Conservation (phyloP, 148 eudicot genomes). For the Vaccinium corymbosum region DNA sequence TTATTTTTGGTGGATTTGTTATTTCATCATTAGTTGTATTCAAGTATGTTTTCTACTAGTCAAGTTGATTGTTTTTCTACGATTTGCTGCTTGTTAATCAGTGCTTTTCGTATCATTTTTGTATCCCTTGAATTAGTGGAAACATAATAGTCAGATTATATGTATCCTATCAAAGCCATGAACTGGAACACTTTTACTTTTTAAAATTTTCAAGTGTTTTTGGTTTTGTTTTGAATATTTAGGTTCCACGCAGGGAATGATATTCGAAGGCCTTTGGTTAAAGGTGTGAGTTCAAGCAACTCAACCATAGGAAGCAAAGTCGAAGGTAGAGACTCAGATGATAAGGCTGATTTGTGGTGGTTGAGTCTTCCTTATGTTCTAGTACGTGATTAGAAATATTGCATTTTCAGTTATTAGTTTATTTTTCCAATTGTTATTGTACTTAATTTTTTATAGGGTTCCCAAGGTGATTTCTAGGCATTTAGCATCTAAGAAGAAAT, state of each 20-base stretch:
- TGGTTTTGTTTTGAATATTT: constrained; percentile 24
- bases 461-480: not conserved
- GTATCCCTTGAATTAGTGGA: not conserved
- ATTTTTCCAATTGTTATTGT: not conserved
- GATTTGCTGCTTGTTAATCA: not conserved
- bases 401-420: not conserved
- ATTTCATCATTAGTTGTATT: not conserved
- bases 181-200: not conserved
- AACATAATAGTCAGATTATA: not conserved
- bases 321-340: constrained; percentile 21
- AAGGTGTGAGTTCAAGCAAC: constrained; percentile 16
- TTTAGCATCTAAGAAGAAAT: not conserved
- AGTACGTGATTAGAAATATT: constrained; percentile 38
- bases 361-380: constrained; percentile 75
- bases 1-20: not conserved
- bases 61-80: not conserved
- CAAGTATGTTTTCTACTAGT: not conserved
- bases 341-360: constrained; percentile 62
- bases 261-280: not conserved
- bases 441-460: not conserved
- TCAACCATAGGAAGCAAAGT: constrained; percentile 25
- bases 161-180: constrained; percentile 3
- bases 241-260: constrained; percentile 43
- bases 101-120: not conserved
- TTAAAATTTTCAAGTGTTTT: constrained; percentile 13